Base-by-base conservation (phyloP, 2,329 filamentous ascomycete genomes). In the Hirsutella thompsonii region DNA sequence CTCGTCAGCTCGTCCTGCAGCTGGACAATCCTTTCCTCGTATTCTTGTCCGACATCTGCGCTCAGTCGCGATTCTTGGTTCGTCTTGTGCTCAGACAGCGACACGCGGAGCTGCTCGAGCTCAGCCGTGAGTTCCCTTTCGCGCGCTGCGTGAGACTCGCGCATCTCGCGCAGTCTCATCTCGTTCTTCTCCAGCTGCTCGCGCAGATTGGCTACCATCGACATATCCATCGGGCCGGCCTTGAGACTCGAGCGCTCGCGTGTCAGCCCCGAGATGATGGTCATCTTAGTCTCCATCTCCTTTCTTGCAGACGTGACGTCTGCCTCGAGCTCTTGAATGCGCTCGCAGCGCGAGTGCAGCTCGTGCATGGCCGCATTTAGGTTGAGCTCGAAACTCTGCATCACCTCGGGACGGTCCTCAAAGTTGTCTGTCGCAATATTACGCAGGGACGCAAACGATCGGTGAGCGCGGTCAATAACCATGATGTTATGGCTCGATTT, bases 241-340 rank as follows among this genome's bases (percentile, higher is more conserved):
- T 90, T 87, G 64, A 95, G 72, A 63, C 88, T 95, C 3, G 87
- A 90, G 44, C 93, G 74, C 61, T 98, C 93, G 41, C 92, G 81
- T 3, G 92, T 94, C 47, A 98, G 70, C 6, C 92, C 92, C 23
- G 87, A 86, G 51, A 98, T 96, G 55, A 98, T 89, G 23, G 86
- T 85, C 69, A 90, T 88, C 74, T 98, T 98, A 47, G 76, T 81
- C 56, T 98, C 92, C 82, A 96, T 94, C 60, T 98, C 92, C 66
- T 88, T 94, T 67, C 86, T 92, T 19, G 88, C 77, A 4, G 78
- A 80, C 20, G 79, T 69, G 42, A 95, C 76, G 50, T 94, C 90
- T 5, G 79, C 79, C 60, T 98, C 92, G 13, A 98, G 70, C 52
- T 89, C 81, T 55, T 93, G 85, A 40, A 95, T 89, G 21, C 89